phyloP scores from a whole-genome alignment of 2,329 filamentous ascomycete genomes.

The Waltergamsia citrina region DNA sequence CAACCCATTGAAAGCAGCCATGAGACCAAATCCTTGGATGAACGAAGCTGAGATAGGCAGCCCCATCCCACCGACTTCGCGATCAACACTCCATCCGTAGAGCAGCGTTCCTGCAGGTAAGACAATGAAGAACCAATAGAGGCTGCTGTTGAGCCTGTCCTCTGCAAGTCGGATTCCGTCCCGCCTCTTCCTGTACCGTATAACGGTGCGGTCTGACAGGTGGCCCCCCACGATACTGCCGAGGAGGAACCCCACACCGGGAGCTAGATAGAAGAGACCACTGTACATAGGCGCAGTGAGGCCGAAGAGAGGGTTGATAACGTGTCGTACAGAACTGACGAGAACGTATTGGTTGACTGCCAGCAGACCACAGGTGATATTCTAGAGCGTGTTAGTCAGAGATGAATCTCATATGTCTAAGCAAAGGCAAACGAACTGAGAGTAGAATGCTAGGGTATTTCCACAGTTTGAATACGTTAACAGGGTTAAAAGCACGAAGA shows the following conservation, averaged over 20 bases:
- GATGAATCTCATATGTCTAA: neutral
- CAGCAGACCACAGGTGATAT: conserved; percentile 14
- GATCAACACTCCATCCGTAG: conserved; percentile 25
- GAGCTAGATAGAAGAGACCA: conserved; percentile 61
- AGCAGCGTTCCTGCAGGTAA: conserved; percentile 20
- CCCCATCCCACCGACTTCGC: conserved; percentile 18
- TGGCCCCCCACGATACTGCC: conserved; percentile 57
- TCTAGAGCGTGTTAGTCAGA: neutral
- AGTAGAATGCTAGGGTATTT: conserved; percentile 12
- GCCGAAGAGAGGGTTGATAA: conserved; percentile 59
- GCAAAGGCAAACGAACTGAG: conserved; percentile 4
- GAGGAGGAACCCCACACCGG: conserved; percentile 54
- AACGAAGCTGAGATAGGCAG: conserved; percentile 16
- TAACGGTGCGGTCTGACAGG: conserved; percentile 28
- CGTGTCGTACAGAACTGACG: conserved; percentile 53
- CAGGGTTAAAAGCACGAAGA: conserved; percentile 11
- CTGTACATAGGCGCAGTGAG: conserved; percentile 52
- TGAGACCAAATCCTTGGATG: conserved; percentile 10
- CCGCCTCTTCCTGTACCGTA: conserved; percentile 25
- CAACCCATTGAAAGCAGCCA: conserved; percentile 23
- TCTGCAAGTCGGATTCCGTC: conserved; percentile 18
- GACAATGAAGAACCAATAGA: conserved; percentile 17
- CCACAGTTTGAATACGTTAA: conserved; percentile 14
- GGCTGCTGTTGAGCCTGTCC: conserved; percentile 19
- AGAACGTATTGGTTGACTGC: conserved; percentile 36